These are phyloP conservation scores for Agapanthus africanus DNA, from an alignment of 106 monocot genomes.

Conservation along the genomic window DNA sequence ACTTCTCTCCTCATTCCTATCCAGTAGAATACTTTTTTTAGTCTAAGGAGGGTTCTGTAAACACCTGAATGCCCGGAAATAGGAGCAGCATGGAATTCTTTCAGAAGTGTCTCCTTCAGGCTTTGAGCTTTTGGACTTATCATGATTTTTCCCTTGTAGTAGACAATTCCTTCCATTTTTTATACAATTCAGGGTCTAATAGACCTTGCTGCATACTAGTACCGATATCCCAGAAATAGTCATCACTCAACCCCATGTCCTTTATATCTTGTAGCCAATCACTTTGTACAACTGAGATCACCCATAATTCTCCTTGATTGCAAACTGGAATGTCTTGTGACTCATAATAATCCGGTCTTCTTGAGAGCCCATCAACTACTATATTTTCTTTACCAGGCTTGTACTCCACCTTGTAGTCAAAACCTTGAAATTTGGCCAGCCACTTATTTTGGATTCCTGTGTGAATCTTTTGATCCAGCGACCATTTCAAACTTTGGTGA, in stretches of 20 bases:
- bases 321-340: too few species aligned
- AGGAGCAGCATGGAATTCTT: not conserved
- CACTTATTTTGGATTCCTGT: not conserved
- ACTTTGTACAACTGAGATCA: not conserved
- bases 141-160: not conserved
- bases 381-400: too few species aligned
- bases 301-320: too few species aligned
- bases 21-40: not conserved
- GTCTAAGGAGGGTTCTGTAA: not conserved
- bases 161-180: not conserved
- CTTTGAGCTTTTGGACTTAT: not conserved
- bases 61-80: not conserved
- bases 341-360: not conserved
- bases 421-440: not conserved
- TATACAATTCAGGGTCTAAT: not conserved
- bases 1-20: not conserved
- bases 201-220: not conserved
- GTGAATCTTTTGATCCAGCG: slow-evolving; percentile 3
- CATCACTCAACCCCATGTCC: not conserved
- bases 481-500: not conserved
- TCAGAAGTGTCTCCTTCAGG: not conserved
- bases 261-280: not conserved
- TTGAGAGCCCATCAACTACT: not conserved
- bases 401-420: too few species aligned
- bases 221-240: not conserved